These are phyloP conservation scores for Moringa oleifera DNA, from an alignment of 345 rosid genomes.

Conservation along the genomic window DNA sequence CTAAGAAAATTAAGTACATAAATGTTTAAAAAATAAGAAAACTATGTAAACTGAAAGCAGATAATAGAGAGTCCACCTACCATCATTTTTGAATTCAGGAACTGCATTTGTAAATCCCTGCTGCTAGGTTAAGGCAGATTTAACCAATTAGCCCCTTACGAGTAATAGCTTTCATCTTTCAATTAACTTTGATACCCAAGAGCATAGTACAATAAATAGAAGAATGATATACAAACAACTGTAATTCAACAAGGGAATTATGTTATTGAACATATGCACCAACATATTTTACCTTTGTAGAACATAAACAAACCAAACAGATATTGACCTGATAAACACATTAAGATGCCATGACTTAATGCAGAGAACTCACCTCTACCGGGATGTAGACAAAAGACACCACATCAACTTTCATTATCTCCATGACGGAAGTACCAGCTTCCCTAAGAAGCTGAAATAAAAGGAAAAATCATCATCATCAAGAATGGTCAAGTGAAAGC, in stretches of 20 bases:
- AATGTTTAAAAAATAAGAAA: too few relatives aligned
- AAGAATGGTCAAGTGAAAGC: slow-evolving; percentile 14
- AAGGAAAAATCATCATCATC: slow-evolving; percentile 20
- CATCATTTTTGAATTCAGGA: too few relatives aligned
- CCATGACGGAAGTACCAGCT: slow-evolving; percentile 67
- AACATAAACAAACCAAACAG: not conserved
- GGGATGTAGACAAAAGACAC: slow-evolving; percentile 78
- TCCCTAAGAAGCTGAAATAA: slow-evolving; percentile 78
- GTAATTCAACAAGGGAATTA: not conserved
- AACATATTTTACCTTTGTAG: not conserved
- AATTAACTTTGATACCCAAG: too few relatives aligned
- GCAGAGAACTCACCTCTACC: slow-evolving; percentile 49
- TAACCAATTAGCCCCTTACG: too few relatives aligned
- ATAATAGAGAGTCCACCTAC: too few relatives aligned
- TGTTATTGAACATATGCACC: not conserved
- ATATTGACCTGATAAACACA: not conserved
- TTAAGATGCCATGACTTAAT: slow-evolving; percentile 14
- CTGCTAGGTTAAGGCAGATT: too few relatives aligned
- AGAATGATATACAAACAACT: too few relatives aligned
- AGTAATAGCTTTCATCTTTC: too few relatives aligned
- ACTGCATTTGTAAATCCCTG: too few relatives aligned
- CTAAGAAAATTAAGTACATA: too few relatives aligned
- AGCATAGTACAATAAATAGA: too few relatives aligned
- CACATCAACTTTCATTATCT: slow-evolving; percentile 85
- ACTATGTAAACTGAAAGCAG: too few relatives aligned